Conservation (phyloP, 2,329 filamentous ascomycete genomes). For the Mariannaea elegans region DNA sequence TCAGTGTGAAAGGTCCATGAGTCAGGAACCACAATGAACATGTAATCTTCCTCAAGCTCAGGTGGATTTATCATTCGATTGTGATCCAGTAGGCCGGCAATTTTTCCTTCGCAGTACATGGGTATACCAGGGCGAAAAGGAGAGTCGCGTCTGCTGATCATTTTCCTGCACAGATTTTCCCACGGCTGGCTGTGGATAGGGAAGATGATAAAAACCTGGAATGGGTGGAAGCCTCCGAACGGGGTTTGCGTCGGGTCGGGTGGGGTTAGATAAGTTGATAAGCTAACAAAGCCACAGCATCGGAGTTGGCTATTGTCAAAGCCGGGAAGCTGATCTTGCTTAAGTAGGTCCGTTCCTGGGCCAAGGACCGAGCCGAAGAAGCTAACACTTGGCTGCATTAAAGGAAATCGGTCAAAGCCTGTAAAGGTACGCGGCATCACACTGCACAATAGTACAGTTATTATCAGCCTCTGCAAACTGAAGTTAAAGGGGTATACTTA, state of each 20-base stretch:
- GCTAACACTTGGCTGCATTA: not conserved
- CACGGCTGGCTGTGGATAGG: not conserved
- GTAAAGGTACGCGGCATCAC: too few species aligned
- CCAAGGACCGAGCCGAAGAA: not conserved
- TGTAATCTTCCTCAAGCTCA: not conserved
- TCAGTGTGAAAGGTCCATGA: too few species aligned
- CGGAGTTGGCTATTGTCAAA: not conserved
- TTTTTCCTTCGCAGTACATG: not conserved
- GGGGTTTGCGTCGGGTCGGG: not conserved
- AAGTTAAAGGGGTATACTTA: not conserved
- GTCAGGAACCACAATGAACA: not conserved
- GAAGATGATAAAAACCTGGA: constrained; percentile 3
- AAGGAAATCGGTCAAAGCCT: not conserved
- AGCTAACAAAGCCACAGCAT: not conserved
- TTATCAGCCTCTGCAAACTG: too few species aligned
- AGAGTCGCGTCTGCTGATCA: not conserved
- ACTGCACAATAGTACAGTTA: too few species aligned
- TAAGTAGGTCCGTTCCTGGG: not conserved
- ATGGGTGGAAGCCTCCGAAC: not conserved
- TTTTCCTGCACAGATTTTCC: not conserved
- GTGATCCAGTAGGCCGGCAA: constrained; percentile 1
- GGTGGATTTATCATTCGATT: not conserved
- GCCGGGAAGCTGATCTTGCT: not conserved
- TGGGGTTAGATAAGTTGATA: not conserved
- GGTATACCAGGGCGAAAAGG: not conserved